Conservation (phyloP, 345 rosid species). For the Linum trigynum region DNA sequence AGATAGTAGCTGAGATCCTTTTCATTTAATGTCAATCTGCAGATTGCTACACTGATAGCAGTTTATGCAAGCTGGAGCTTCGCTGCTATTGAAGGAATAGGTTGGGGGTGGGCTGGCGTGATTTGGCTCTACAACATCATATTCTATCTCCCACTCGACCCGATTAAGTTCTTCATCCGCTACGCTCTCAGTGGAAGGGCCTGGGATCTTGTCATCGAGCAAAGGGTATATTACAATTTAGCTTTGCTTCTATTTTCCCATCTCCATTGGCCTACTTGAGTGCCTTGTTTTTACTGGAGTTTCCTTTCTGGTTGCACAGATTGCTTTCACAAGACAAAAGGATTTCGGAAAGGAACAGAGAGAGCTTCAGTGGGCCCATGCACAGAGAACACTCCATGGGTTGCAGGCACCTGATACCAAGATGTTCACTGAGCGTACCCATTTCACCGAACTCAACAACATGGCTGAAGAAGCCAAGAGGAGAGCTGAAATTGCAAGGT, state of each 20-base stretch:
- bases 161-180: constrained; percentile 83
- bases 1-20: not conserved
- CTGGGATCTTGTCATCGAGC: constrained; percentile 98
- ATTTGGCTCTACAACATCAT: constrained; percentile 91
- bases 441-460: constrained; percentile 79
- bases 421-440: constrained; percentile 79
- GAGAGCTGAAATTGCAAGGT: constrained; percentile 98
- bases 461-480: constrained; percentile 98
- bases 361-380: constrained; percentile 99
- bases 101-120: constrained; percentile 99
- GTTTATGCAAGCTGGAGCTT: constrained; percentile 93
- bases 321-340: constrained; percentile 94
- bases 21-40: constrained; percentile 12
- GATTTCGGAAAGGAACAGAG: constrained; percentile 97
- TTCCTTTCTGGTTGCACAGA: constrained; percentile 35
- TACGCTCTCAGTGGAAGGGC: constrained; percentile 94
- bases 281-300: constrained; percentile 8
- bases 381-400: constrained; percentile 94
- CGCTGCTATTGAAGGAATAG: constrained; percentile 94
- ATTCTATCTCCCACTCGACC: constrained; percentile 80
- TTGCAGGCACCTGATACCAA: constrained; percentile 87
- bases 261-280: not conserved
- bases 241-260: not conserved
- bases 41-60: constrained; percentile 95
- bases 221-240: constrained; percentile 51